Percentiles rank a stretch among this genome's conserved stretches.
Conservation (phyloP, 371 early-diverging fungal genomes). For the Apophysomyces trapeziformis region DNA sequence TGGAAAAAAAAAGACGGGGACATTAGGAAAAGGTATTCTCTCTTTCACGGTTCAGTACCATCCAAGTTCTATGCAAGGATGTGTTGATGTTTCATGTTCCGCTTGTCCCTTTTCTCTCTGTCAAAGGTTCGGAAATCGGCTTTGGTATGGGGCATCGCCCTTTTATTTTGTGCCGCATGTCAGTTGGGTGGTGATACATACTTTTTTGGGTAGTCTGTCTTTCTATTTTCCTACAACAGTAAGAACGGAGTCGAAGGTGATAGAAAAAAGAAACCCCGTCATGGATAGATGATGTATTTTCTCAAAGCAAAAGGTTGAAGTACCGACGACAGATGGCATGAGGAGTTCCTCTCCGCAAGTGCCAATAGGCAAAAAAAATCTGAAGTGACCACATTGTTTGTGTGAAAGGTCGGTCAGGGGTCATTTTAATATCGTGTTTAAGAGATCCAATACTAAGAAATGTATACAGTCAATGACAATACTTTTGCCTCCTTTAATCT, state of each 20-base stretch:
- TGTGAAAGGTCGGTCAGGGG: slow-evolving; percentile 87
- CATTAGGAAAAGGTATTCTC: neutral
- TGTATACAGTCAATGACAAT: neutral
- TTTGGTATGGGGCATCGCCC: slow-evolving; percentile 8
- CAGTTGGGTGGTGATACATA: neutral
- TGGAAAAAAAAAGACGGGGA: neutral
- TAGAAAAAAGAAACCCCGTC: neutral
- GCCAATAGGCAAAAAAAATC: no score
- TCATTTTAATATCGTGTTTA: slow-evolving; percentile 94
- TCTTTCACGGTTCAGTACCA: neutral
- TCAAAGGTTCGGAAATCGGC: slow-evolving; percentile 11
- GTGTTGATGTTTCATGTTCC: slow-evolving; percentile 6
- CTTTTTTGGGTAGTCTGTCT: slow-evolving; percentile 1
- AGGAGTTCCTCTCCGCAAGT: neutral
- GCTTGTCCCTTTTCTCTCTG: slow-evolving; percentile 3
- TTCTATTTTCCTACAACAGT: neutral
- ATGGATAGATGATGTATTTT: neutral
- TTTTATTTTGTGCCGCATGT: slow-evolving; percentile 6
- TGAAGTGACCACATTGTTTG: slow-evolving; percentile 69
- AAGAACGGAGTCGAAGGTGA: neutral
- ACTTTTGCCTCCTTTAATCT: neutral
- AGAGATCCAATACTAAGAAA: slow-evolving; percentile 72
- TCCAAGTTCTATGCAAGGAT: slow-evolving; percentile 11
- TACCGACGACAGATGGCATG: slow-evolving; percentile 1
- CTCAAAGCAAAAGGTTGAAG: slow-evolving; percentile 1